A percentile compares a stretch with the other conserved stretches of the same genome.
Evolutionary conservation across 225 moss, liverwort and hornwort species (phyloP).

Genomic region (Marchantia paleacea): DNA sequence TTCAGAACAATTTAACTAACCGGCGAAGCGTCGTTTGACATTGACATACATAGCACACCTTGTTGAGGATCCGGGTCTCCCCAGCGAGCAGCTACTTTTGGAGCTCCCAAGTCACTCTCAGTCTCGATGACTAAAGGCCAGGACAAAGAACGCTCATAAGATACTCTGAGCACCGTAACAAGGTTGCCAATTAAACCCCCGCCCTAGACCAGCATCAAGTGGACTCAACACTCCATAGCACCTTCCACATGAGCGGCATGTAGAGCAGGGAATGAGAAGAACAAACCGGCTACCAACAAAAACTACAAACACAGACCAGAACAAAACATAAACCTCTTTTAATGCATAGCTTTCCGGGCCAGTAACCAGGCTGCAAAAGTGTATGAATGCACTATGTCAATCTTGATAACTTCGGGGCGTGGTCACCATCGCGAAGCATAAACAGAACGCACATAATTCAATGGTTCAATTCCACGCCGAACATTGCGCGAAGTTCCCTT

Average conservation of each 20-base stretch:
- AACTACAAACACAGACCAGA: no score
- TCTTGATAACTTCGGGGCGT: background rate
- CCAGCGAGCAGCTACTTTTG: conserved; percentile 82
- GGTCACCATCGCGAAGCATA: background rate
- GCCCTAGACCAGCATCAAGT: no score
- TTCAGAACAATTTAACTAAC: conserved; percentile 24
- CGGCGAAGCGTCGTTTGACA: conserved; percentile 36
- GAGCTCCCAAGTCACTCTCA: conserved; percentile 50
- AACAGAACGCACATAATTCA: background rate
- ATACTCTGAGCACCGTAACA: background rate
- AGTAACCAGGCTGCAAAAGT: no score
- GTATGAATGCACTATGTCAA: background rate
- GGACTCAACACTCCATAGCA: no score
- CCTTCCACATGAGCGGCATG: no score
- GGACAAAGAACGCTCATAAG: background rate
- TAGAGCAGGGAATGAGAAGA: no score
- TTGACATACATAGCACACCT: conserved; percentile 44
- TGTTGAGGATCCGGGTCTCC: conserved; percentile 52
- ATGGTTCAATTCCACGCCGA: background rate
- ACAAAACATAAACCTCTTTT: no score
- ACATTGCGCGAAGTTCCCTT: background rate
- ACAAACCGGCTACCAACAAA: no score
- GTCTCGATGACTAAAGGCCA: conserved; percentile 58
- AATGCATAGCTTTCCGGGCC: no score
- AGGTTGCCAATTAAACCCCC: background rate